Conservation (phyloP, 164 flowering plant species). For the Annona squamosa region DNA sequence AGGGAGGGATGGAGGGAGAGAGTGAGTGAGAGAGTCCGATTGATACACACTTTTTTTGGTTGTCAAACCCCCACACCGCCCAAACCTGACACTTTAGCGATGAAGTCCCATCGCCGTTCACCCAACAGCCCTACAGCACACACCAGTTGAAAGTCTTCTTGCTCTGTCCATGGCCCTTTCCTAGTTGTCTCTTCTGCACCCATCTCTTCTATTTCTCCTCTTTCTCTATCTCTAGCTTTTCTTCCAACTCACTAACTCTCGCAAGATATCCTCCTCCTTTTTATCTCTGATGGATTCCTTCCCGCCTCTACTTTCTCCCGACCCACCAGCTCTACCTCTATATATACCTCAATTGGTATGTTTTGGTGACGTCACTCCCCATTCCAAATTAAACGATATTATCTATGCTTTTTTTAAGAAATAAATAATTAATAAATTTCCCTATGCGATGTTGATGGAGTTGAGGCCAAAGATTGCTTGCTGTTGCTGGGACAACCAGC, state of each 20-base stretch:
- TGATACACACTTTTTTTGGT: not conserved
- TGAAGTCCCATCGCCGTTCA: slow-evolving; percentile 95
- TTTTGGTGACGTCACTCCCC: not conserved
- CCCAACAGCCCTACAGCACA: slow-evolving; percentile 77
- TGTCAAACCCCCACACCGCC: slow-evolving; percentile 76
- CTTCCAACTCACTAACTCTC: not conserved
- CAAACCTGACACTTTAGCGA: slow-evolving; percentile 98
- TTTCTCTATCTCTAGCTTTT: not conserved
- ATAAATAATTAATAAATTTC: too few relatives aligned
- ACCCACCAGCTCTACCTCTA: not conserved
- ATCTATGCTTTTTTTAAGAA: not conserved
- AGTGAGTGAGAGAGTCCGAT: not conserved
- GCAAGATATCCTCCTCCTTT: not conserved
- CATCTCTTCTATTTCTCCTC: not conserved
- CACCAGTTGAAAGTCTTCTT: slow-evolving; percentile 75
- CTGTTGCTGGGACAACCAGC: not conserved
- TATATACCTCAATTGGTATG: not conserved
- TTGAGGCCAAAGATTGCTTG: not conserved
- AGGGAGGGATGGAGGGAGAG: too few relatives aligned
- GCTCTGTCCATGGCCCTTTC: slow-evolving; percentile 97
- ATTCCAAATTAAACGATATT: not conserved
- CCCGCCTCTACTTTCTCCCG: not conserved
- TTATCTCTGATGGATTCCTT: not conserved
- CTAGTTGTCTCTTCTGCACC: slow-evolving; percentile 28
- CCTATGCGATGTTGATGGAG: too few relatives aligned